Percentiles rank a stretch among this genome's conserved stretches.
These are phyloP conservation scores for Xerocomus amazonicus DNA, from an alignment of 1,284 basidiomycete genomes.

Conservation along the genomic window DNA sequence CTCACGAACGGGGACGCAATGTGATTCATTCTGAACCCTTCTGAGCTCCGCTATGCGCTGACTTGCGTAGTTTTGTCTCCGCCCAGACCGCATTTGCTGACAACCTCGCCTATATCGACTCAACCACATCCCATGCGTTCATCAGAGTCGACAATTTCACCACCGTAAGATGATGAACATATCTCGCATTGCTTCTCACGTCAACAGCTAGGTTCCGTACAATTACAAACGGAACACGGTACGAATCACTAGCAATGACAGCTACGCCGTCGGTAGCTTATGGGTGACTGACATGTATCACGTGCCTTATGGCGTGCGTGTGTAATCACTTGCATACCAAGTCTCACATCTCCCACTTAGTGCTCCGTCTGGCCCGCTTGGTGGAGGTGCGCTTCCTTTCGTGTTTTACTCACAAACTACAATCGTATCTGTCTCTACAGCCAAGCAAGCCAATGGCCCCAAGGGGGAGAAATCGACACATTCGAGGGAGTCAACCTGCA, in stretches of 20 bases:
- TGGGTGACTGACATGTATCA: constrained; percentile 67
- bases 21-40: constrained; percentile 31
- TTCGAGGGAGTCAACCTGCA: constrained; percentile 72
- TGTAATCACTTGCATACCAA: not conserved
- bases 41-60: not conserved
- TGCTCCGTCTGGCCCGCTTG: constrained; percentile 75
- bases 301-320: constrained; percentile 61
- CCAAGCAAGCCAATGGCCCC: constrained; percentile 60
- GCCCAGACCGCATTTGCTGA: constrained; percentile 44
- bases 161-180: constrained; percentile 33
- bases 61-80: constrained; percentile 49
- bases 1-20: constrained; percentile 67
- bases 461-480: constrained; percentile 71
- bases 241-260: constrained; percentile 57
- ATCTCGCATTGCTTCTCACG: not conserved
- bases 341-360: constrained; percentile 30
- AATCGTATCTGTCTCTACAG: constrained; percentile 19
- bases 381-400: constrained; percentile 32
- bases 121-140: constrained; percentile 58
- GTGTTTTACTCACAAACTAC: not conserved
- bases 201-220: constrained; percentile 34
- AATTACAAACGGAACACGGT: constrained; percentile 70
- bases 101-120: constrained; percentile 59
- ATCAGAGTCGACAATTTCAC: constrained; percentile 71
- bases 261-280: constrained; percentile 60